phyloP scores from a whole-genome alignment of 2,329 filamentous ascomycete species.

The Fusarium sulawesiense region DNA sequence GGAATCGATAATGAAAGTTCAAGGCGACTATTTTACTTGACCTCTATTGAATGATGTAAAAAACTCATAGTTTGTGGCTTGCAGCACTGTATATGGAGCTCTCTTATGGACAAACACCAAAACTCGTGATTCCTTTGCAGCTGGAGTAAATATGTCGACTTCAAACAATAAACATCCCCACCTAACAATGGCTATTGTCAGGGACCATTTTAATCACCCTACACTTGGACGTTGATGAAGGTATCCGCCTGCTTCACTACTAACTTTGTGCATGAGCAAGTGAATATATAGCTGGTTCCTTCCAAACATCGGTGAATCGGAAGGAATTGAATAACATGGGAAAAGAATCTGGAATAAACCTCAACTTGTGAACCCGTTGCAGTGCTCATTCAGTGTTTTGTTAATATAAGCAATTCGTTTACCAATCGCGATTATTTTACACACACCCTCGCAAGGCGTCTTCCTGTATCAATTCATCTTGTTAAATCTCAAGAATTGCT shows the following conservation, averaged over 20 bases:
- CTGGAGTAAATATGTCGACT: background rate
- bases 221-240: background rate
- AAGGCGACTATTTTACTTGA: background rate
- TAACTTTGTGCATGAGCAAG: background rate
- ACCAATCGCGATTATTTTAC: no score
- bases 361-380: background rate
- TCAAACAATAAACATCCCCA: background rate
- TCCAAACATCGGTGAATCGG: background rate
- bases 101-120: background rate
- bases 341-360: background rate
- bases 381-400: background rate
- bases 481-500: background rate
- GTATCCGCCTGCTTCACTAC: background rate
- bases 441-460: background rate
- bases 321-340: background rate
- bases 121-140: background rate
- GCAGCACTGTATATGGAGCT: background rate
- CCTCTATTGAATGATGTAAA: background rate
- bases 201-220: background rate
- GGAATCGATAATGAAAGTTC: background rate
- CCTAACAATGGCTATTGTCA: background rate
- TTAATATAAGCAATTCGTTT: background rate
- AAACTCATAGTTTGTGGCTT: background rate
- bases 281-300: background rate
- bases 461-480: background rate